Evolutionary conservation across 768 basidiomycete genomes (phyloP), one percentile per base, ranked within the genome.

Genomic region (Auriscalpium vulgare): DNA sequence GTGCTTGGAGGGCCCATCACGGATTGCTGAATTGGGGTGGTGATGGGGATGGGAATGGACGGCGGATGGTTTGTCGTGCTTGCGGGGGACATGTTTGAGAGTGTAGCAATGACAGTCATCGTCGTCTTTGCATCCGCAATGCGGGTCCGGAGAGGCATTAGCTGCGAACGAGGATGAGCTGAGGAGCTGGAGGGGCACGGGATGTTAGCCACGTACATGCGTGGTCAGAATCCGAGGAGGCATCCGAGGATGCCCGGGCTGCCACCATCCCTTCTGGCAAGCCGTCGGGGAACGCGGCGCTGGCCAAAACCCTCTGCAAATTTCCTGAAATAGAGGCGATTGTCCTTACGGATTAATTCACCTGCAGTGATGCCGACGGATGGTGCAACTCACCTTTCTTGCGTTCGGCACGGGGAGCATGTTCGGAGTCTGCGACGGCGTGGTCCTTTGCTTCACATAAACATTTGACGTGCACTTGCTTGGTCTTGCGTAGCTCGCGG

Each of bases 231-330:
- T 85, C 83, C 55, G 78, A 75, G 50, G 74, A 74, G 60, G 76
- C 74, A 62, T 84, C 82, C 51, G 76, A 75, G 21, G 69, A 65
- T 50, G 65, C 60, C 60, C 74, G 74, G 61, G 71, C 66, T 58
- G 77, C 76, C 67, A 78, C 76, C 77, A 77, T 80, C 76, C 82
- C 78, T 76, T 80, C 75, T 16, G 86, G 84, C 43, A 91, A 77
- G 72, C 88, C 88, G 65, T 85, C 74, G 59, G 88, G 88, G 75
- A 88, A 91, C 76, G 88, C 78, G 78, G 88, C 86, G 74, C 79
- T 73, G 65, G 80, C 79, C 65, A 81, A 78, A 66, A 84, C 74
- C 74, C 81, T 81, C 59, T 76, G 79, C 54, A 64, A 60, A 59
- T 58, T 66, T 61, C 66, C 80, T 80, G 78, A 71, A 70, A 72